Conservation (phyloP, 179 eudicot species). For the Carnegiea gigantea region DNA sequence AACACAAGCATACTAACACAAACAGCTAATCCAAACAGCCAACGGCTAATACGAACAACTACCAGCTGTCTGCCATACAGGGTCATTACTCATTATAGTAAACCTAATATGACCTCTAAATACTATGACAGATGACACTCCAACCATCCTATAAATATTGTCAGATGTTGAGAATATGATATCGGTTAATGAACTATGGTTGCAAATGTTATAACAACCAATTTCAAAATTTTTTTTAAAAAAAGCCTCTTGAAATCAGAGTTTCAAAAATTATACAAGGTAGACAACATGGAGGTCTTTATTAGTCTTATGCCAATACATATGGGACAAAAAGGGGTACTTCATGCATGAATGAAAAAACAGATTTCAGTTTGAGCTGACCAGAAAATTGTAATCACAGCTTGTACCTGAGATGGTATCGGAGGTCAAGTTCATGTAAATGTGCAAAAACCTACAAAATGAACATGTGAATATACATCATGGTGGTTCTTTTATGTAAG, state of each 20-base stretch:
- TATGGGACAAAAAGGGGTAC: neutral
- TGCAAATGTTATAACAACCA: neutral
- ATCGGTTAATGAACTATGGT: neutral
- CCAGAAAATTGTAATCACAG: constrained; percentile 3
- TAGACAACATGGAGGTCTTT: neutral
- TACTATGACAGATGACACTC: neutral
- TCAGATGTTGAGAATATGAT: neutral
- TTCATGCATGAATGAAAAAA: constrained; percentile 14
- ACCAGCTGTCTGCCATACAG: no score
- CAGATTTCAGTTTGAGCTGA: neutral
- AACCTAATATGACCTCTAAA: neutral
- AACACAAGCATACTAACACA: no score
- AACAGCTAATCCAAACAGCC: no score
- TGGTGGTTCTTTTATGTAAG: neutral
- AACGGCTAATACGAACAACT: no score
- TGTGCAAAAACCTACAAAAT: constrained; percentile 84
- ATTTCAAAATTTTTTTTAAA: neutral
- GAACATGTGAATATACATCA: neutral
- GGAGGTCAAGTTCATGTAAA: constrained; percentile 94
- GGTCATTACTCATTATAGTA: no score
- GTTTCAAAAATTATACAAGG: neutral
- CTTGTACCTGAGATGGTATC: constrained; percentile 83
- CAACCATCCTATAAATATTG: neutral
- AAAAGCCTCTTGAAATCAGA: neutral
- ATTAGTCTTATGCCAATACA: neutral